Base-by-base conservation (phyloP, 305 asterid genomes). In the Fraxinus xanthoxyloides region DNA sequence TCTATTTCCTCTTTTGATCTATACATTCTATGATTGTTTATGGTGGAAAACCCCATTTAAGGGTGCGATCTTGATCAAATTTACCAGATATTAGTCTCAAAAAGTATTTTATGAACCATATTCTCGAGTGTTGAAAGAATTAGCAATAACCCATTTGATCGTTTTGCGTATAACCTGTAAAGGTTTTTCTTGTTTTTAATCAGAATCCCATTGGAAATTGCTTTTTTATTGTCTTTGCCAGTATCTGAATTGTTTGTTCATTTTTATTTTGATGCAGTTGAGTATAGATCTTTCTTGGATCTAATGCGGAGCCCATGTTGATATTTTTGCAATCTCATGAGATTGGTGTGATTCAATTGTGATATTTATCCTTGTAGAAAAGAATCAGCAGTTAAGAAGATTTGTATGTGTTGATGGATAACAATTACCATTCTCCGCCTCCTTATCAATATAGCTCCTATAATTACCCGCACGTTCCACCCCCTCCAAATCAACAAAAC, bases 401-500 rank as follows among this genome's bases (percentile, higher is more conserved):
- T 80, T 77, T 85, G 28, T 56, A 3, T 28, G 36, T 67, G 77
- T 35, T 73, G 40, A 92, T 93, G 98, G 95, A 90, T 24, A 85
- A 86, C 36, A 74, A 84, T 80, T 84, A 86, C 80, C 84, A 90
- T 84, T 90, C 92, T 85, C 86, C 89, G 80, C 72, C 91, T 75
- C 82, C 90, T 69, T 91, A 88, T 86, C 94, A 92, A 35, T 87
- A 90, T 84, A 81, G 84, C 17, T 76, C 82, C 43, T 91, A 90
- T 89, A 92, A 89, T 76, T 90, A 92, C 78, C 86, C 93, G 77
- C 83, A 77, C 72, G 85, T 79, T 77, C 84, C 92, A 80, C 88
- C 92, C 31, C 86, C 88, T 75, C 83, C 92, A 78, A 87, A 76
- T 83, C 89, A 84, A 54, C 92, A 12, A 67, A 12, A 90, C 77